Conservation (phyloP, 495 filamentous ascomycete genomes). For the Chaetomium fimeti region DNA sequence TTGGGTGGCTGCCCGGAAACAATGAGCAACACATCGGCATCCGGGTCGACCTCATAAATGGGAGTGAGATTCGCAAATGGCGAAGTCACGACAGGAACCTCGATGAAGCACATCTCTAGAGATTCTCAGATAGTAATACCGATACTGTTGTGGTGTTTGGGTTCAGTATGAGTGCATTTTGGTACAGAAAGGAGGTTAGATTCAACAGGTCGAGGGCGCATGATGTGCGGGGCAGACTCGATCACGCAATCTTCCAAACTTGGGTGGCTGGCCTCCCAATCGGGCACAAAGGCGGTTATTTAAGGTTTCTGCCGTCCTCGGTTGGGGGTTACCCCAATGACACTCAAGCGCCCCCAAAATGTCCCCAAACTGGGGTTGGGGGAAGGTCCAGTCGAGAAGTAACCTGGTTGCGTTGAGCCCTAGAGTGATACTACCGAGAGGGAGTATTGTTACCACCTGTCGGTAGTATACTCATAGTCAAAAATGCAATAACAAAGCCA, state of each 20-base stretch:
- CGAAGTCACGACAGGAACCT: conserved; percentile 27
- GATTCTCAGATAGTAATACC: neutral
- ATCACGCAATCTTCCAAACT: conserved; percentile 25
- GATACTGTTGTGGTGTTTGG: neutral
- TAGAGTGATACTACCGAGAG: too few species aligned
- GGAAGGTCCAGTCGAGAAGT: too few species aligned
- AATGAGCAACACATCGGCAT: conserved; percentile 36
- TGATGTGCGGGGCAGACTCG: conserved; percentile 23
- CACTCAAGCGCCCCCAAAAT: neutral
- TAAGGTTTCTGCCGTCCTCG: neutral
- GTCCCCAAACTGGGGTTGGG: too few species aligned
- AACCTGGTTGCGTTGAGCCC: too few species aligned
- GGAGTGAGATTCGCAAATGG: conserved; percentile 33
- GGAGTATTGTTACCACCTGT: too few species aligned
- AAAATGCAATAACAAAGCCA: too few species aligned
- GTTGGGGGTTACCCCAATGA: conserved; percentile 10
- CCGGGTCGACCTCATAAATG: conserved; percentile 37
- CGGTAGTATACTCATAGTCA: too few species aligned
- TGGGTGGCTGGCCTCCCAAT: neutral
- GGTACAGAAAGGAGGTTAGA: neutral
- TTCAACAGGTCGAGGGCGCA: neutral
- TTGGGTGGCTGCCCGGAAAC: conserved; percentile 19
- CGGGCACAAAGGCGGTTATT: neutral
- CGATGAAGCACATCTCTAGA: conserved; percentile 22
- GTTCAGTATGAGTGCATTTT: neutral